A percentile compares a stretch with the other conserved stretches of the same genome.
These are phyloP conservation scores for Cryptosporidium meleagridis DNA, from an alignment of 169 alveolate species.

Conservation along the genomic window DNA sequence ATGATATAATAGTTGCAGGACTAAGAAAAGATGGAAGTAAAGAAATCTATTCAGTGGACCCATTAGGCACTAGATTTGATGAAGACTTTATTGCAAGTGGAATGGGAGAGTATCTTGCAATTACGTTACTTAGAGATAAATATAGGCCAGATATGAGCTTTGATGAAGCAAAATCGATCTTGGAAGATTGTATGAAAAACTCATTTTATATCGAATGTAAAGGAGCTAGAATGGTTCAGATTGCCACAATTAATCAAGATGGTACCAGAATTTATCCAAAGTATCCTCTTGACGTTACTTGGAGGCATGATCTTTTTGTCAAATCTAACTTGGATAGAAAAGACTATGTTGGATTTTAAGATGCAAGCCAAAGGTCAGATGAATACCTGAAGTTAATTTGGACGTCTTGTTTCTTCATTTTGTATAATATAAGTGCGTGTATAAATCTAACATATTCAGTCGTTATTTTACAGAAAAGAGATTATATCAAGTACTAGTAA, in stretches of 20 bases:
- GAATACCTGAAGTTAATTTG: too few species aligned
- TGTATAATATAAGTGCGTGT: too few species aligned
- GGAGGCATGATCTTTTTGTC: constrained; percentile 37
- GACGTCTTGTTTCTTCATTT: not conserved
- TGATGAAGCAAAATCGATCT: constrained; percentile 77
- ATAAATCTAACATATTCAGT: too few species aligned
- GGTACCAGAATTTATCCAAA: constrained; percentile 60
- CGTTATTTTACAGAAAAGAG: too few species aligned
- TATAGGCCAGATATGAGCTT: constrained; percentile 78
- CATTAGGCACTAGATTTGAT: constrained; percentile 78
- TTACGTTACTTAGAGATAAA: constrained; percentile 78
- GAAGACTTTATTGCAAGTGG: constrained; percentile 80
- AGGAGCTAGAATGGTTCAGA: constrained; percentile 70
- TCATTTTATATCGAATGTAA: constrained; percentile 58
- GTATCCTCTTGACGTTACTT: constrained; percentile 59
- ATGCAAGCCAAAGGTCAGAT: not conserved
- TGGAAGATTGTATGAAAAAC: constrained; percentile 78
- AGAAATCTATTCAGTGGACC: constrained; percentile 78
- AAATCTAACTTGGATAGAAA: constrained; percentile 39
- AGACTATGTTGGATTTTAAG: constrained; percentile 55
- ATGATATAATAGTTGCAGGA: constrained; percentile 78
- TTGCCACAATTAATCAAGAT: constrained; percentile 43
- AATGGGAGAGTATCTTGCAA: constrained; percentile 77
- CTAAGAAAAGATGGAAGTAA: constrained; percentile 77
- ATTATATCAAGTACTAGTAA: too few species aligned